Percentiles rank a stretch among this genome's conserved stretches.
Evolutionary conservation across 192 early-diverging fungal genomes (phyloP).

Genomic region (Gryganskiella cystojenkinii): DNA sequence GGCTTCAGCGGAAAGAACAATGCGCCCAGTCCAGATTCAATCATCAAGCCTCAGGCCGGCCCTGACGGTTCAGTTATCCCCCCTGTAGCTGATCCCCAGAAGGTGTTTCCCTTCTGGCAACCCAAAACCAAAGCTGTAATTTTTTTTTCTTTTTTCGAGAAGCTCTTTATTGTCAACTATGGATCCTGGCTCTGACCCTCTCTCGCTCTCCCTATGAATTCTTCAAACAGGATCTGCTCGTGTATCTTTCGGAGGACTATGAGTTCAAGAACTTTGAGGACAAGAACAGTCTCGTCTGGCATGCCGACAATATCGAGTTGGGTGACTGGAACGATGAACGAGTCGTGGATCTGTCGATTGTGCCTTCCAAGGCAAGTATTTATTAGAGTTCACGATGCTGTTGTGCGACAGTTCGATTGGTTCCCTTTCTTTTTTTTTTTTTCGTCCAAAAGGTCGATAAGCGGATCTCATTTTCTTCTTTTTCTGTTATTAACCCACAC

Average conservation of each 20-base stretch:
- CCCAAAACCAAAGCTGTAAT: conserved; percentile 27
- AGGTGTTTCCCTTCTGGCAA: conserved; percentile 38
- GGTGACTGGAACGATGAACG: conserved; percentile 57
- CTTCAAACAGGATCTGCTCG: conserved; percentile 56
- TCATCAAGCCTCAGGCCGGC: conserved; percentile 2
- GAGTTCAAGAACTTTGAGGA: conserved; percentile 58
- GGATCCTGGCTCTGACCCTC: neutral
- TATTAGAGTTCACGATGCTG: neutral
- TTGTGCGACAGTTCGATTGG: neutral
- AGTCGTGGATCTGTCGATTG: conserved; percentile 55
- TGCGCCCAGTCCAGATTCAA: conserved; percentile 11
- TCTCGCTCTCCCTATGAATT: neutral
- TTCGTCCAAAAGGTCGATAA: neutral
- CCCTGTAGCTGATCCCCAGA: conserved; percentile 2
- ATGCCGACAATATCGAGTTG: conserved; percentile 47
- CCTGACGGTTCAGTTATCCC: conserved; percentile 13
- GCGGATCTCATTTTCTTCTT: neutral
- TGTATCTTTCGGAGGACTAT: conserved; percentile 59
- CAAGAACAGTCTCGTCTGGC: conserved; percentile 51
- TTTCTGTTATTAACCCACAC: neutral
- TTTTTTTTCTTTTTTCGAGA: neutral
- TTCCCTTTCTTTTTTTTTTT: neutral
- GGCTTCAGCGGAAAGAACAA: conserved; percentile 25
- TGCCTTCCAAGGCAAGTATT: conserved; percentile 54
- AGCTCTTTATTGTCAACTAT: neutral